Evolutionary conservation across 805 yeast genomes (phyloP).

Genomic region (Sugiyamaella qingdaonensis): DNA sequence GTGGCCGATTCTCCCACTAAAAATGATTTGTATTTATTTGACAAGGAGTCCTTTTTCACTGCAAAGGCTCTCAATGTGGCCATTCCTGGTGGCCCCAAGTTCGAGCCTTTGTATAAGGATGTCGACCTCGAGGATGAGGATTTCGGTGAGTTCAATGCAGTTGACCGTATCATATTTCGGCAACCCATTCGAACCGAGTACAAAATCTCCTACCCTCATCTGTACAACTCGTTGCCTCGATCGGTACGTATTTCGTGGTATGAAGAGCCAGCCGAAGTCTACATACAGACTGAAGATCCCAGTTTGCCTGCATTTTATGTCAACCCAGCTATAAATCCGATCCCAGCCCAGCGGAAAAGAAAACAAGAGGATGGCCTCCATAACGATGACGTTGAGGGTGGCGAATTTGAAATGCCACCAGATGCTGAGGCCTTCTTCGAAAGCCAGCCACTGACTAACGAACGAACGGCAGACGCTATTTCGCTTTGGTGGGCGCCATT

Average conservation of each 20-base stretch:
- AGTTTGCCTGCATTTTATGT: constrained; percentile 55
- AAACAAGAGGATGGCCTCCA: constrained; percentile 11
- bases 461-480: constrained; percentile 50
- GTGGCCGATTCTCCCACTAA: constrained; percentile 54
- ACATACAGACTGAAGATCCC: constrained; percentile 44
- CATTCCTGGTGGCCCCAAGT: constrained; percentile 94
- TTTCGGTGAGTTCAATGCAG: constrained; percentile 82
- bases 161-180: constrained; percentile 82
- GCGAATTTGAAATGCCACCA: constrained; percentile 40
- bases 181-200: constrained; percentile 75
- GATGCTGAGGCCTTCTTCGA: constrained; percentile 33
- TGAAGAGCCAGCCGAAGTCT: constrained; percentile 56
- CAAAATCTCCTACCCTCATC: constrained; percentile 77
- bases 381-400: constrained; percentile 24
- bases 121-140: constrained; percentile 59
- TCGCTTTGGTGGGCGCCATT: constrained; percentile 74
- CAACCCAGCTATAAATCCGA: constrained; percentile 53
- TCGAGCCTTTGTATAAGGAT: constrained; percentile 77
- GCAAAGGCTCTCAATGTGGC: constrained; percentile 87
- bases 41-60: constrained; percentile 74
- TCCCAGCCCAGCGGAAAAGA: constrained; percentile 31
- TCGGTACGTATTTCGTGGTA: constrained; percentile 61
- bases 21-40: constrained; percentile 68
- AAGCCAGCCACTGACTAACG: constrained; percentile 43
- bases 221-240: constrained; percentile 74